Conservation (phyloP, 345 rosid genomes). For the Streptanthus diversifolius region DNA sequence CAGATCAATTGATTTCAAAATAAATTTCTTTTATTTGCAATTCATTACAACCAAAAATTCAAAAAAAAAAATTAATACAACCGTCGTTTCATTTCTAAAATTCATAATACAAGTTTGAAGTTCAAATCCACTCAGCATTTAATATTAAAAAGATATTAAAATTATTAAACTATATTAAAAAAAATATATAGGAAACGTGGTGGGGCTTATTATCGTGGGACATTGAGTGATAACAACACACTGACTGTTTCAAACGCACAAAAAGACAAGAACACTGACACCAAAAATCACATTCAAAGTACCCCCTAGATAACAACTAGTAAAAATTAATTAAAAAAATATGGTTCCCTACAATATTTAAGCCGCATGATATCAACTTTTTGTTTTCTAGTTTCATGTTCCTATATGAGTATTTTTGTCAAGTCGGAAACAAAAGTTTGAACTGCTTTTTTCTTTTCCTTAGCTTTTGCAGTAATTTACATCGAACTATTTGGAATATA, state of each 20-base stretch:
- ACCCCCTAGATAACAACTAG: neutral
- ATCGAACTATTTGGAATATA: neutral
- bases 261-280: conserved; percentile 25
- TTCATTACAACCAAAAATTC: neutral
- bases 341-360: neutral
- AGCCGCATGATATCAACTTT: neutral
- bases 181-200: neutral
- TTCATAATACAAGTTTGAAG: too few species aligned
- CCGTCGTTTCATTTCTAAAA: too few species aligned
- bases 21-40: neutral
- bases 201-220: conserved; percentile 6
- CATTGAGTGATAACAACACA: conserved; percentile 23
- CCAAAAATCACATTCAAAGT: conserved; percentile 7
- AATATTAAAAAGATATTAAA: too few species aligned
- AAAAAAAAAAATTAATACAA: too few species aligned
- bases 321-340: neutral
- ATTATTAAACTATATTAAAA: too few species aligned
- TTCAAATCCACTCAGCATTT: too few species aligned
- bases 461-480: neutral
- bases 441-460: neutral
- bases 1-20: neutral
- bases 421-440: neutral
- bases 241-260: conserved; percentile 21
- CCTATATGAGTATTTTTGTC: neutral
- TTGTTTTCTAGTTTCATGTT: neutral